Base-by-base conservation (phyloP, 2,329 filamentous ascomycete genomes). In the Colletotrichum scovillei region DNA sequence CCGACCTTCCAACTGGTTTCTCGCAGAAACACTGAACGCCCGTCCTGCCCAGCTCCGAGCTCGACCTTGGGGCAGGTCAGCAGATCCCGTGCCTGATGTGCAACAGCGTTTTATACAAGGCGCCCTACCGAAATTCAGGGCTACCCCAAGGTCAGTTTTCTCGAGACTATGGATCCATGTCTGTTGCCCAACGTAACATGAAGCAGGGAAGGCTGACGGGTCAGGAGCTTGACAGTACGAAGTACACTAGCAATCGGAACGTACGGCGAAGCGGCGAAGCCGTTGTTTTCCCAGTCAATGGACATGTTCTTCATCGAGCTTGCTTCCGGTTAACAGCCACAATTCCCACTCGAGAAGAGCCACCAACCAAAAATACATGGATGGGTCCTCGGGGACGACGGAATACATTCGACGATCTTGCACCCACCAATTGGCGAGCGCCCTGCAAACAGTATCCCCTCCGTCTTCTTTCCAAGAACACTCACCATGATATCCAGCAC, bases 1-100 rank as follows among this genome's bases (percentile, higher is more conserved):
- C 58, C 28, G 53, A 46, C 35, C 38, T 42, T 49, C n/a, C 30
- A 59, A 30, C n/a, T 28, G 58, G 46, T 55, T 19, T 59, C 28
- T 53, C 30, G 57, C 58, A 49, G 67, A 62, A 62, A 67, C 46
- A 67, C 32, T 30, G 35, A 62, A 35, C 63, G 62, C 56, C 35
- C 49, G 46, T 30, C 38, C 38, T 28, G 19, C 52, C 46, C 46
- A 53, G 24, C 52, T 9, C 7, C 46, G 26, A 53, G 24, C 52
- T 9, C 14, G 52, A 19, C 24, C 30, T 19, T 38, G 32, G 26
- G 24, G 16, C 30, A 30, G 52, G n/a, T 32, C 49, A 65, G 35
- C 28, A 26, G 60, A 16, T 26, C 22, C 60, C 46, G 16, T 53
- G 60, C 30, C 32, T 35, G 42, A 63, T 53, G 14, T 30, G 28